Base-by-base conservation (phyloP, 345 rosid genomes). In the Abelmoschus esculentus region DNA sequence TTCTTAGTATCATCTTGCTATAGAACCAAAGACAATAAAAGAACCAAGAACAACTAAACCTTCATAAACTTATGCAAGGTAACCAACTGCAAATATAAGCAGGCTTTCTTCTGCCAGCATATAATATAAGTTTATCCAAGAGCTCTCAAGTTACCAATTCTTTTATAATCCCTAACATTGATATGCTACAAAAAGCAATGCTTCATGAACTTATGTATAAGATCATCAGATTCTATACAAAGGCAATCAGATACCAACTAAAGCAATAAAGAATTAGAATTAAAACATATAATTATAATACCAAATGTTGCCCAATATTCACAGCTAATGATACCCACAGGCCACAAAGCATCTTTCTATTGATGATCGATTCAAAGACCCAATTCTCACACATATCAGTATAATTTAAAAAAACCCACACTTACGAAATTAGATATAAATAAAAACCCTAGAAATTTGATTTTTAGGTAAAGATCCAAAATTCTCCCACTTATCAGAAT, bases 391-490 rank as follows among this genome's bases (percentile, higher is more conserved):
- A 52, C 17, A 31, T 52, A 67, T 31, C 70, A 32, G 31, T 34
- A 11, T 29, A 15, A 70, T 11, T 40, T 56, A 53, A n/a, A 40
- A 26, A 28, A 28, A 28, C 26, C 44, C 70, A 49, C 50, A 66
- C 29, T 28, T n/a, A 2, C 28, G 26, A 29, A 28, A 49, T 29
- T 28, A 28, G 15, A 66, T 28, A 46, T 28, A 28, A 49, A 49
- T 15, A 66, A 49, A 65, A 65, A 66, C 38, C 18, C 42, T 49
- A 29, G 29, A 15, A 49, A 8, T 1, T 4, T 29, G 28, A n/a
- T 66, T 29, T 66, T 66, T 28, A 15, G 12, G 8, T 61, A 47
- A 64, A 54, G 62, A 72, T 60, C 65, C 36, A 40, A 67, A 67
- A 15, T 49, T 58, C 19, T 19, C 7, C 32, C 15, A 3, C 50